Evolutionary conservation across 805 yeast genomes (phyloP).

Genomic region (Yarrowia divulgata): DNA sequence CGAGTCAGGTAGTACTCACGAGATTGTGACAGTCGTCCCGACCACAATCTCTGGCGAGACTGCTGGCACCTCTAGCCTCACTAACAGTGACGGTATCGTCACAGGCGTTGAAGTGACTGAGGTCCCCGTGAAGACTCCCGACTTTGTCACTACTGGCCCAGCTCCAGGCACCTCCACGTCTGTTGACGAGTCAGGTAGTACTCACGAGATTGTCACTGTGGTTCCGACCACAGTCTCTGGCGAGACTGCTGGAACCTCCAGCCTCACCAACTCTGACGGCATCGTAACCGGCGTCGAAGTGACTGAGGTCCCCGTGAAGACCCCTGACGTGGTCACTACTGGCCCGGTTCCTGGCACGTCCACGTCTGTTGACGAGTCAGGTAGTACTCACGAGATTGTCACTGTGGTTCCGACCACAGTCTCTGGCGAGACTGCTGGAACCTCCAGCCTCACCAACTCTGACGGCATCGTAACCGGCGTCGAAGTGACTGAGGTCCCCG

Average conservation of each 20-base stretch:
- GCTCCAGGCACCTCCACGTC: background rate
- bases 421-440: background rate
- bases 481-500: background rate
- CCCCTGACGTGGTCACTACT: background rate
- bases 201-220: no score
- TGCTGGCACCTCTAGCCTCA: background rate
- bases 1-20: background rate
- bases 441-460: background rate
- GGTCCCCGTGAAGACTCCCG: background rate
- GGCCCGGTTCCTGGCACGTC: background rate
- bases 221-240: no score
- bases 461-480: background rate
- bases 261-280: no score
- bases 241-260: no score
- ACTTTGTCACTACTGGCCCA: background rate
- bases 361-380: background rate
- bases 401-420: background rate
- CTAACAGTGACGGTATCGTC: background rate
- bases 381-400: background rate
- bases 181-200: no score
- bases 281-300: no score
- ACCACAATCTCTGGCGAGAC: background rate
- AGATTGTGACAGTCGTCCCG: background rate
- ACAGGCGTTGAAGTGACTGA: slow-evolving; percentile 1
- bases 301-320: no score